phyloP scores from a whole-genome alignment of 2,329 filamentous ascomycete genomes.

The Cordyceps tenuipes region DNA sequence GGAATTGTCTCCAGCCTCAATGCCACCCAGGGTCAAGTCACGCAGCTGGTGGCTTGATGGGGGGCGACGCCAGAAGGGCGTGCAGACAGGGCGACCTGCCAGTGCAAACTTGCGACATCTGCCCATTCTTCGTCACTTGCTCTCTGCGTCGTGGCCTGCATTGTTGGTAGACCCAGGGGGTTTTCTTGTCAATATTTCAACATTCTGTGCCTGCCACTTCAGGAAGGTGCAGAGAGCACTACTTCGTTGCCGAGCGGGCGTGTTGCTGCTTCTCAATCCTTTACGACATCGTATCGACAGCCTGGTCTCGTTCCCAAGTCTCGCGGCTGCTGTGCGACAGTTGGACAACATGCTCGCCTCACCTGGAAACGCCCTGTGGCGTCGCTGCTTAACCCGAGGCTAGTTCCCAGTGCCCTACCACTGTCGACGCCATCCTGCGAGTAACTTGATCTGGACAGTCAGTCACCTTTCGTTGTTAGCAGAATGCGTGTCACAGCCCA shows the following conservation, averaged over 20 bases:
- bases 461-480: background rate
- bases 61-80: conserved; percentile 7
- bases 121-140: background rate
- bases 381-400: background rate
- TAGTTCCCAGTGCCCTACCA: background rate
- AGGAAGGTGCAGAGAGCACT: background rate
- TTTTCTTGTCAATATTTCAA: background rate
- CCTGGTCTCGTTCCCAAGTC: background rate
- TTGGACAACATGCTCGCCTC: background rate
- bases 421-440: conserved; percentile 8
- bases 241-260: background rate
- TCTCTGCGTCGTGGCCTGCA: conserved; percentile 1
- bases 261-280: background rate
- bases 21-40: conserved; percentile 11
- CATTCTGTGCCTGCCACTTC: background rate
- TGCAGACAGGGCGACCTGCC: conserved; percentile 11
- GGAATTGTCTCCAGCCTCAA: conserved; percentile 12
- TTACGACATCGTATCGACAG: background rate
- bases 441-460: background rate
- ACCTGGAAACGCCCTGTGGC: conserved; percentile 8
- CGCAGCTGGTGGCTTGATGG: conserved; percentile 11
- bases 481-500: background rate
- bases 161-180: background rate
- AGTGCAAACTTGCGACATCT: background rate
- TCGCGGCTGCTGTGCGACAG: background rate